Percentiles rank a stretch among this genome's conserved stretches.
phyloP scores from a whole-genome alignment of 2,329 filamentous ascomycete genomes.

The Teratosphaeria epicoccoides region DNA sequence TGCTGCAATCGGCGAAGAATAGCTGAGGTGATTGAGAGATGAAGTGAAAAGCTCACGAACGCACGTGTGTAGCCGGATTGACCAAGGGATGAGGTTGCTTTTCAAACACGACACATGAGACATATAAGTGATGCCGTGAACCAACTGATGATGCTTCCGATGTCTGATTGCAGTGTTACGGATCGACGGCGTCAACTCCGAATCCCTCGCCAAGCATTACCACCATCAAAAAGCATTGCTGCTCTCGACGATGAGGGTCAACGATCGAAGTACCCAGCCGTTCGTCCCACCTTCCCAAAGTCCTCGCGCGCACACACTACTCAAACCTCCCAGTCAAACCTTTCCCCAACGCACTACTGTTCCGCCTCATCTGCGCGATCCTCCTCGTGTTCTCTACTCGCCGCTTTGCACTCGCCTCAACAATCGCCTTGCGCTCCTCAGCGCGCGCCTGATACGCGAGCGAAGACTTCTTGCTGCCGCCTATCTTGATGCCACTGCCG shows the following conservation, averaged over 20 bases:
- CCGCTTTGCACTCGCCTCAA: conserved; percentile 43
- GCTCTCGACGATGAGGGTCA: too few relatives aligned
- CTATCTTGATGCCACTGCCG: conserved; percentile 30
- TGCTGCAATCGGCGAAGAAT: neutral
- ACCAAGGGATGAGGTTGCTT: too few relatives aligned
- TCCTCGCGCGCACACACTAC: neutral
- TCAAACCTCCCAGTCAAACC: conserved; percentile 10
- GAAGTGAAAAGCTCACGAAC: neutral
- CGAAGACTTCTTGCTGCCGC: conserved; percentile 48
- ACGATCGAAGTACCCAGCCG: neutral
- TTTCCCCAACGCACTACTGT: conserved; percentile 26
- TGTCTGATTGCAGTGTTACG: too few relatives aligned
- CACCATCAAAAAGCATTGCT: too few relatives aligned
- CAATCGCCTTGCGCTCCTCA: conserved; percentile 41
- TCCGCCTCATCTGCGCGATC: conserved; percentile 32
- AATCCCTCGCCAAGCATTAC: too few relatives aligned
- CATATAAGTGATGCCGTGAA: too few relatives aligned
- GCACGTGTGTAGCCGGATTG: neutral
- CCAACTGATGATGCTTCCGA: too few relatives aligned
- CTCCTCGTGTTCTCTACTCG: conserved; percentile 39
- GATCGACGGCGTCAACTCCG: too few relatives aligned
- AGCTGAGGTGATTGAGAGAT: neutral
- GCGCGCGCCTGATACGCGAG: conserved; percentile 51
- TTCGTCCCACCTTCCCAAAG: neutral
- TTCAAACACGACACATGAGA: too few relatives aligned